Conservation (phyloP, 805 yeast genomes). For the Isabelozyma pseudorhagii region DNA sequence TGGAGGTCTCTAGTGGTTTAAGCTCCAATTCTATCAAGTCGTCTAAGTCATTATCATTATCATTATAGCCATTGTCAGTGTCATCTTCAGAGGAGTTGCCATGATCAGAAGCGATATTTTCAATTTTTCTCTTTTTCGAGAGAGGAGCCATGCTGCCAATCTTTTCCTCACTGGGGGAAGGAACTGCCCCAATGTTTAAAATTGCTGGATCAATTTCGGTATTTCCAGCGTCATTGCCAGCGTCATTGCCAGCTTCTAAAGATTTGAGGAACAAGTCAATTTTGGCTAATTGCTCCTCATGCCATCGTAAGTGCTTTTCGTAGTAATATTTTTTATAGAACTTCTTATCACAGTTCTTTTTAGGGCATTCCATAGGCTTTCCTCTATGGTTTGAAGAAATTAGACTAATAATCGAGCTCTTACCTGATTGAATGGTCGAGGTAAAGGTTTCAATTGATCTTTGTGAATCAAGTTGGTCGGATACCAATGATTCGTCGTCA, state of each 20-base stretch:
- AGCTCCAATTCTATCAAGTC: conserved; percentile 22
- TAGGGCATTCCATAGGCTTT: conserved; percentile 44
- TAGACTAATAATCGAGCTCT: conserved; percentile 30
- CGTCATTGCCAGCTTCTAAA: conserved; percentile 12
- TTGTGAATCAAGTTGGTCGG: conserved; percentile 10
- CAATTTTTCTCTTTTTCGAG: not conserved
- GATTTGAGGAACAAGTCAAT: conserved; percentile 27
- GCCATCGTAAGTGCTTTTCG: conserved; percentile 53
- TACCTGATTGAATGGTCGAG: conserved; percentile 11
- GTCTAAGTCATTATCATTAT: conserved; percentile 17
- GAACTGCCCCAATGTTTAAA: not conserved
- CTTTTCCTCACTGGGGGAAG: not conserved
- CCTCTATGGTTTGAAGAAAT: conserved; percentile 34
- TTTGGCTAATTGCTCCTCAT: conserved; percentile 30
- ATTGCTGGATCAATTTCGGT: not conserved
- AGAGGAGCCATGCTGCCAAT: not conserved
- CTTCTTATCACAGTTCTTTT: conserved; percentile 47
- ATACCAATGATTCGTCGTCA: conserved; percentile 1
- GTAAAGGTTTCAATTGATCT: conserved; percentile 15
- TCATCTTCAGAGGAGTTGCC: conserved; percentile 1
- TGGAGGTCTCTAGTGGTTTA: conserved; percentile 7
- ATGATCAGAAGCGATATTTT: too few relatives aligned
- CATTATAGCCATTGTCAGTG: not conserved
- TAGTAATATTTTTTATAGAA: conserved; percentile 51
- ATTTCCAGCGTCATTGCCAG: not conserved